Base-by-base conservation (phyloP, 2,329 filamentous ascomycete genomes). In the Keithomyces neogunnii region DNA sequence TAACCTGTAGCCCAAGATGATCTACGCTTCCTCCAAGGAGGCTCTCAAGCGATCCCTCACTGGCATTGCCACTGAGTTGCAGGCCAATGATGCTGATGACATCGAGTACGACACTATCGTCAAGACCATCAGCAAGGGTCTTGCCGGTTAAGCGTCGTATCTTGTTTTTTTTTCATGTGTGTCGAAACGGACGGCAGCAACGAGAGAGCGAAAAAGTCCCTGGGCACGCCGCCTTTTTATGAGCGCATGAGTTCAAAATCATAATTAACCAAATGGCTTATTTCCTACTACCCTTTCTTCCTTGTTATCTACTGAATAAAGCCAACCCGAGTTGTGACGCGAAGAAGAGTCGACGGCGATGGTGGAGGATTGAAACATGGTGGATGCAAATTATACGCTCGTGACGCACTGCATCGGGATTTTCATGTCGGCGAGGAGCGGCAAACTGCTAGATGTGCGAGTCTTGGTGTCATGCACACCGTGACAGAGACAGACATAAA, bases 21-120 rank as follows among this genome's bases (percentile, higher is more conserved):
- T 90, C 70, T 93, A 92, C 78, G 86, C 88, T 62, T 88, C 88
- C 49, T 93, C 88, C 71, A 93, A 92, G 77, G 86, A 91, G 63
- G 85, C 86, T 54, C 80, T 93, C 60, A 92, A 90, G 81, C 84
- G 85, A 70, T 72, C 86, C 48, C 80, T 93, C 57, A 87, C 81
- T 66, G 88, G 87, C 57, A 74, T 92, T 61, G 85, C 85, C 55
- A 73, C 76, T 62, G 88, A 92, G 69, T 78, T 91, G 63, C 88
- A 93, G 77, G 88, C 87, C 75, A 91, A 91, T 75, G 88, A 92
- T 70, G 71, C 74, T 60, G 86, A 89, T 69, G 88, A 92, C 70
- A 87, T 93, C 66, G 87, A 91, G 74, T 84, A 82, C 70, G 82
- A 87, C 57, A 78, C 75, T 64, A 77, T 92, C 66, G 73, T 89